phyloP scores from a whole-genome alignment of 2,329 filamentous ascomycete species.

The Chrysoporthe austroafricana region DNA sequence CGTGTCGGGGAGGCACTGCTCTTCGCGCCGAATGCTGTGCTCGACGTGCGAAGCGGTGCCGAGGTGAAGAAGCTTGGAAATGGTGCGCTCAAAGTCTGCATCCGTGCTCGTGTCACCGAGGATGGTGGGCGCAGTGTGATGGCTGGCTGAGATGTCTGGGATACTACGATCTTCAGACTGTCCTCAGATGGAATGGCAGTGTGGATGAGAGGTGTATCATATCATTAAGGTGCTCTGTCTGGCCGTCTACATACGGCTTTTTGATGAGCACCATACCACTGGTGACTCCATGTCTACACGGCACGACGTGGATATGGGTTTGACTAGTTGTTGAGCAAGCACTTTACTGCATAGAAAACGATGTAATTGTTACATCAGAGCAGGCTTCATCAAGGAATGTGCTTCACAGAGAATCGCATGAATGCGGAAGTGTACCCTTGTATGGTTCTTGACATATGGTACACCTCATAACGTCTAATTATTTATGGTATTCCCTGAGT shows the following conservation, averaged over 20 bases:
- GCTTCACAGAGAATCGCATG: background rate
- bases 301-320: too few relatives aligned
- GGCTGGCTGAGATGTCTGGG: constrained; percentile 36
- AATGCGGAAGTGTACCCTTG: too few relatives aligned
- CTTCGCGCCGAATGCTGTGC: constrained; percentile 49
- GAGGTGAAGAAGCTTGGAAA: constrained; percentile 40
- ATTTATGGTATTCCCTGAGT: too few relatives aligned
- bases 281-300: too few relatives aligned
- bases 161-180: too few relatives aligned
- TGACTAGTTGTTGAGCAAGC: too few relatives aligned
- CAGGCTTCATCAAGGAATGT: background rate
- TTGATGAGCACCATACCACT: too few relatives aligned
- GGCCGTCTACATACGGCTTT: too few relatives aligned
- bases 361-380: too few relatives aligned
- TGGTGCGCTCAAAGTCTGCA: constrained; percentile 44
- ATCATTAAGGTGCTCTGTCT: background rate
- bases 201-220: background rate
- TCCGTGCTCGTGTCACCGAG: constrained; percentile 47
- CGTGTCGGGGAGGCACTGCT: constrained; percentile 50
- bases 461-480: too few relatives aligned
- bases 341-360: too few relatives aligned
- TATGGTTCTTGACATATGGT: too few relatives aligned
- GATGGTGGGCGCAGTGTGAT: constrained; percentile 52
- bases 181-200: background rate
- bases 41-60: constrained; percentile 34